Percentiles rank a stretch among this genome's conserved stretches.
These are phyloP conservation scores for Lentinula guzmanii DNA, from an alignment of 768 basidiomycete genomes.

Conservation along the genomic window DNA sequence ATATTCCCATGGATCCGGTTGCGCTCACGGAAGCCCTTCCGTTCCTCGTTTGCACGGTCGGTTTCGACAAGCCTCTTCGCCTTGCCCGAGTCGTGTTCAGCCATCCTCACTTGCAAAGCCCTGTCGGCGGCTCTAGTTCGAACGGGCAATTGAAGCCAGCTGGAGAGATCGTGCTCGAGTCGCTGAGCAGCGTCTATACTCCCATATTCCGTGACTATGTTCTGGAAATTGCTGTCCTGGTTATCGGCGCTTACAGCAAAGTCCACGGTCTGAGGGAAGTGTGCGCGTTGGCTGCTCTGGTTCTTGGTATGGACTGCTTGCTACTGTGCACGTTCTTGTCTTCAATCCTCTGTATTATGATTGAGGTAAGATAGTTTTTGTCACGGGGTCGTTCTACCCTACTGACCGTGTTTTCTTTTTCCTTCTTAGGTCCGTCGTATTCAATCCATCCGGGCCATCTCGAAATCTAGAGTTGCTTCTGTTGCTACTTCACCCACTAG, in stretches of 20 bases:
- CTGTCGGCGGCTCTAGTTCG: constrained; percentile 26
- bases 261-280: constrained; percentile 91
- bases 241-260: constrained; percentile 79
- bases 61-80: constrained; percentile 95
- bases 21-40: constrained; percentile 93
- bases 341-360: constrained; percentile 88
- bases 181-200: constrained; percentile 71
- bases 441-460: constrained; percentile 50
- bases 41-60: constrained; percentile 95
- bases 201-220: constrained; percentile 90
- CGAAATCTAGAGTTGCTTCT: constrained; percentile 27
- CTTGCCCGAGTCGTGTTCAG: constrained; percentile 87
- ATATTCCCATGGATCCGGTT: constrained; percentile 88
- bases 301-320: constrained; percentile 81
- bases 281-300: constrained; percentile 89
- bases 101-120: constrained; percentile 57
- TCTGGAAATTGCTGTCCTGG: constrained; percentile 85
- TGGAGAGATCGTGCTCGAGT: constrained; percentile 78
- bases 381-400: not conserved
- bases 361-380: constrained; percentile 60
- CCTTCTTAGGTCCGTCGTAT: constrained; percentile 51
- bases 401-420: constrained; percentile 3
- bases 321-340: constrained; percentile 88
- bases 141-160: constrained; percentile 56
- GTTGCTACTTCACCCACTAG: constrained; percentile 21